These are phyloP conservation scores for Noccaea caerulescens DNA, from an alignment of 345 rosid species.

Conservation along the genomic window DNA sequence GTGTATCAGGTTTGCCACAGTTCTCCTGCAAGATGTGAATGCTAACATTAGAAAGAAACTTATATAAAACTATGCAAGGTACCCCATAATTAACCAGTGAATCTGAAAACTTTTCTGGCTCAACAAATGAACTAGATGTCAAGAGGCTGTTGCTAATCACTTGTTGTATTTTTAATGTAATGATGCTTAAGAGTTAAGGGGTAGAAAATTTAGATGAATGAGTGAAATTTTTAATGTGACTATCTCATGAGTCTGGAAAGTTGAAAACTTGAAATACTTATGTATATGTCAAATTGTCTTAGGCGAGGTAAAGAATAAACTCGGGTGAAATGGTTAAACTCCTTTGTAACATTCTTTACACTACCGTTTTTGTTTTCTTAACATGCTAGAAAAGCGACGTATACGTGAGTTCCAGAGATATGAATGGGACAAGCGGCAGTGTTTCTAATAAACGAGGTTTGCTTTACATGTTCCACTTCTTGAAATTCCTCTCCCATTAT, in stretches of 20 bases:
- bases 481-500: neutral
- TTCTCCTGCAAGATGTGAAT: slow-evolving; percentile 2
- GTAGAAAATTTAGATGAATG: neutral
- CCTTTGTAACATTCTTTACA: neutral
- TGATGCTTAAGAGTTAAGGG: slow-evolving; percentile 11
- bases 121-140: slow-evolving; percentile 4
- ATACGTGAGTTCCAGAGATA: slow-evolving; percentile 29
- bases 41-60: slow-evolving; percentile 13
- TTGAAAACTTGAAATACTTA: neutral
- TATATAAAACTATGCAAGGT: slow-evolving; percentile 21
- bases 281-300: slow-evolving; percentile 5
- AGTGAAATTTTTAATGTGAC: neutral
- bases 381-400: slow-evolving; percentile 40
- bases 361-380: slow-evolving; percentile 10
- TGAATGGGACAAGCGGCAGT: slow-evolving; percentile 24
- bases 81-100: slow-evolving; percentile 1
- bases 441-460: slow-evolving; percentile 37
- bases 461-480: slow-evolving; percentile 15
- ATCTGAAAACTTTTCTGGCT: slow-evolving; percentile 2
- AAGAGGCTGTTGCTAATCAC: slow-evolving; percentile 9
- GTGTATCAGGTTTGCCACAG: slow-evolving; percentile 2
- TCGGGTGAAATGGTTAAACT: neutral
- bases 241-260: slow-evolving; percentile 12
- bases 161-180: slow-evolving; percentile 14
- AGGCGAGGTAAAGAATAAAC: slow-evolving; percentile 8